Percentiles rank a stretch among this genome's conserved stretches.
phyloP scores from a whole-genome alignment of 192 early-diverging fungal genomes.

The Rhizophagus sp. region DNA sequence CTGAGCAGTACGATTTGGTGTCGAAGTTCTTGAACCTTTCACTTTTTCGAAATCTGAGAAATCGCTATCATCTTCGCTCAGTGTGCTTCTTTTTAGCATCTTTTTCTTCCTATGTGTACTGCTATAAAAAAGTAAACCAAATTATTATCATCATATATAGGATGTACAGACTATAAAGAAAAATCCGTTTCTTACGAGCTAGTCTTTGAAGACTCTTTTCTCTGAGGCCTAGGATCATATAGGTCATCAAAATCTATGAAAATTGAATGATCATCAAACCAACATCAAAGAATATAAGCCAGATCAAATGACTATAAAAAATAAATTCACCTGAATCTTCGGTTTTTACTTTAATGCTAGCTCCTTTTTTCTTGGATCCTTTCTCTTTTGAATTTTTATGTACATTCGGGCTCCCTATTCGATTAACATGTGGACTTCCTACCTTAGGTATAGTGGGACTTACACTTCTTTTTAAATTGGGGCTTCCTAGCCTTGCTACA shows the following conservation, averaged over 20 bases:
- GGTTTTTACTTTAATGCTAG: neutral
- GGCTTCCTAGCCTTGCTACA: neutral
- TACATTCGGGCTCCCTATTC: neutral
- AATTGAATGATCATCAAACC: neutral
- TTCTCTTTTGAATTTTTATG: constrained; percentile 10
- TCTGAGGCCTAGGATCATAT: neutral
- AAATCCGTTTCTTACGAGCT: neutral
- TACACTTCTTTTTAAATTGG: neutral
- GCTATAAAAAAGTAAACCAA: neutral
- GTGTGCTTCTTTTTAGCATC: neutral
- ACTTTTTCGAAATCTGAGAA: constrained; percentile 8
- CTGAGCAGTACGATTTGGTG: neutral
- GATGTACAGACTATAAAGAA: neutral
- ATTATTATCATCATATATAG: neutral
- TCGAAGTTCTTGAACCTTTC: neutral
- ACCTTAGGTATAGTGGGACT: neutral
- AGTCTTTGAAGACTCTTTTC: constrained; percentile 8
- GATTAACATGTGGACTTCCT: neutral
- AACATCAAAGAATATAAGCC: neutral
- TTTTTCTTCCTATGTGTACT: neutral
- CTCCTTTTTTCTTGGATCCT: constrained; percentile 11
- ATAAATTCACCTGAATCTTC: constrained; percentile 9
- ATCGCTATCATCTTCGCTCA: constrained; percentile 13
- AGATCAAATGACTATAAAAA: neutral
- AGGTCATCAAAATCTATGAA: constrained; percentile 1